Evolutionary conservation across 2,329 filamentous ascomycete species (phyloP).

Genomic region (Stagonosporopsis cucurbitacearum): DNA sequence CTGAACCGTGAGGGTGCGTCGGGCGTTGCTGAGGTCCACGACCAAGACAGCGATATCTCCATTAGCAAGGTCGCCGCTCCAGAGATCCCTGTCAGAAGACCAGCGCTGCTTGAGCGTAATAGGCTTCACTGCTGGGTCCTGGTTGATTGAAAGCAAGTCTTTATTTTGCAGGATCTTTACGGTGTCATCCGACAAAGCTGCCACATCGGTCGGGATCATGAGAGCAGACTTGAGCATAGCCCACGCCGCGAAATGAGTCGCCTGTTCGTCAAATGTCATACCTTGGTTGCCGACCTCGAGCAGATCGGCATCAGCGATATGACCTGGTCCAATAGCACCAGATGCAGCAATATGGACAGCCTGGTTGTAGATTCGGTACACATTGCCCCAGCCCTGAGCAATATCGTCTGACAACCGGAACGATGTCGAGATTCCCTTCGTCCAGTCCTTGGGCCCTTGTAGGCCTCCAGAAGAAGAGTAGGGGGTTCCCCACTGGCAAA

Average conservation of each 20-base stretch:
- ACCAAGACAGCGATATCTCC: conserved; percentile 27
- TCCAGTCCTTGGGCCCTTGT: conserved; percentile 26
- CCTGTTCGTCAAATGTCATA: conserved; percentile 31
- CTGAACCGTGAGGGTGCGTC: conserved; percentile 22
- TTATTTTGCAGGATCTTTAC: conserved; percentile 30
- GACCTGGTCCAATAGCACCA: conserved; percentile 22
- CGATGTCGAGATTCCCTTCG: conserved; percentile 27
- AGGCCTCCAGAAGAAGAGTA: conserved; percentile 21
- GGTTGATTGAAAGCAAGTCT: conserved; percentile 29
- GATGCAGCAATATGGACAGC: conserved; percentile 28
- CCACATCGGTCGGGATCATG: conserved; percentile 28
- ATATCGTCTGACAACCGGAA: conserved; percentile 30
- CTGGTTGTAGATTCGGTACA: conserved; percentile 32
- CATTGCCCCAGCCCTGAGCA: conserved; percentile 20
- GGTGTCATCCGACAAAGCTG: conserved; percentile 17
- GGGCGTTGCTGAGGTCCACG: conserved; percentile 27
- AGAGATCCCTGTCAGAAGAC: conserved; percentile 26
- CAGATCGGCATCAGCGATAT: conserved; percentile 30
- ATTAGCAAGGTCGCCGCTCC: conserved; percentile 29
- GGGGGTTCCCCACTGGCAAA: conserved; percentile 29
- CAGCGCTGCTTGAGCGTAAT: conserved; percentile 29
- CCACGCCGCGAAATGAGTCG: conserved; percentile 31
- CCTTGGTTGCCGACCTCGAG: conserved; percentile 27
- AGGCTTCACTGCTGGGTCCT: conserved; percentile 29
- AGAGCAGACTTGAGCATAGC: conserved; percentile 32